Percentiles rank a stretch among this genome's conserved stretches.
These are phyloP conservation scores for Coemansia biformis DNA, from an alignment of 192 early-diverging fungal genomes.

Conservation along the genomic window DNA sequence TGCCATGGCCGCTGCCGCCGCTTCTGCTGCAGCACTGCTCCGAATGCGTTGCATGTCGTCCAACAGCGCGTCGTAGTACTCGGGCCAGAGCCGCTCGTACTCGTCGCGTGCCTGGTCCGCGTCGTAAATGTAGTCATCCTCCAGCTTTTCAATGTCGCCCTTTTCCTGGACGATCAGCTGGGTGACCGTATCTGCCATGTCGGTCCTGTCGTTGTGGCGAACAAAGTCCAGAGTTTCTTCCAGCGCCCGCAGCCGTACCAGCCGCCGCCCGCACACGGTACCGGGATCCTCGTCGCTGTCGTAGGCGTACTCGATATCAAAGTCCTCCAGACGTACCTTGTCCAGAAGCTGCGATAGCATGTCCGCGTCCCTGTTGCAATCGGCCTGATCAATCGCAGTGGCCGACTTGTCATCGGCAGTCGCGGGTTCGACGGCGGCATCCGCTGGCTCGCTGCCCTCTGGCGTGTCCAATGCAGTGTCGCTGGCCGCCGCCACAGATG, in stretches of 20 bases:
- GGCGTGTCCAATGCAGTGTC: too few species aligned
- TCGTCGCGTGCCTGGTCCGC: not conserved
- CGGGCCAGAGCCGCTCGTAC: constrained; percentile 18
- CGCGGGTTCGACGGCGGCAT: too few species aligned
- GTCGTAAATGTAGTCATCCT: constrained; percentile 15
- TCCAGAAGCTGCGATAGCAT: not conserved
- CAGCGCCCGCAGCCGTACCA: constrained; percentile 6
- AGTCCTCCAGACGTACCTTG: not conserved
- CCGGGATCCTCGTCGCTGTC: constrained; percentile 25
- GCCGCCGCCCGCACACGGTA: constrained; percentile 4
- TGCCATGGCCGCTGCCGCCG: not conserved
- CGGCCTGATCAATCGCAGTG: too few species aligned
- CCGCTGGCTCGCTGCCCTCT: too few species aligned
- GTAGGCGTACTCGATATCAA: constrained; percentile 2
- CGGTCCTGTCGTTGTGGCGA: not conserved
- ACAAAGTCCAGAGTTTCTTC: constrained; percentile 7
- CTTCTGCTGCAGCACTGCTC: not conserved
- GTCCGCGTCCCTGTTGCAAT: too few species aligned
- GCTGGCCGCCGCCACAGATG: too few species aligned
- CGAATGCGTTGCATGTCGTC: constrained; percentile 9
- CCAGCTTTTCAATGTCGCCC: constrained; percentile 1
- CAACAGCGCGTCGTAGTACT: constrained; percentile 17
- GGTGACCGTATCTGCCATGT: not conserved
- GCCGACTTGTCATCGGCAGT: not conserved
- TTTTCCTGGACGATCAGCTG: not conserved